Evolutionary conservation across 2,329 filamentous ascomycete genomes (phyloP).

Genomic region (Cercospora zeae-maydis): DNA sequence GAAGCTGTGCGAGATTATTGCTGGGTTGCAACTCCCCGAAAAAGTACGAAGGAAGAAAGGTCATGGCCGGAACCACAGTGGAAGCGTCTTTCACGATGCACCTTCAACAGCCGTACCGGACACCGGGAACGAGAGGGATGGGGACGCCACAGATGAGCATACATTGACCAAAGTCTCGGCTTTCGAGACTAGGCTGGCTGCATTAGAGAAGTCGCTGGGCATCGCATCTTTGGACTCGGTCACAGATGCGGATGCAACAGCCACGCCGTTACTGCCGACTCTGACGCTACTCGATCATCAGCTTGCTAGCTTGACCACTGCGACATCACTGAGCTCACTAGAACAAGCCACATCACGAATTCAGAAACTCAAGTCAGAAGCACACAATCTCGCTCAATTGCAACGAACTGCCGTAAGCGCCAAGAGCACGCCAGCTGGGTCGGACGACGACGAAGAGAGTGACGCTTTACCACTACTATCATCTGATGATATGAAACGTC

Average conservation of each 20-base stretch:
- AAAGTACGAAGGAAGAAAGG: conserved; percentile 5
- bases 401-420: conserved; percentile 20
- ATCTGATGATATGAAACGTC: conserved; percentile 73
- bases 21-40: conserved; percentile 5
- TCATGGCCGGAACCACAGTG: conserved; percentile 2
- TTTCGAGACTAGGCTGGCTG: conserved; percentile 76
- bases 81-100: conserved; percentile 23
- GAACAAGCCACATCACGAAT: conserved; percentile 50
- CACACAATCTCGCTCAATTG: conserved; percentile 64
- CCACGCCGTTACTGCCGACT: conserved; percentile 72
- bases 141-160: conserved; percentile 43
- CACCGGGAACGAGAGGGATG: neutral
- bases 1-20: conserved; percentile 9
- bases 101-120: conserved; percentile 13
- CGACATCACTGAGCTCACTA: conserved; percentile 67
- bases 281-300: conserved; percentile 78
- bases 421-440: conserved; percentile 10
- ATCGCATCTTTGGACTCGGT: conserved; percentile 63
- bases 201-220: conserved; percentile 78
- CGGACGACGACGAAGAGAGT: conserved; percentile 35
- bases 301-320: conserved; percentile 65
- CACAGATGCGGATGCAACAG: conserved; percentile 53
- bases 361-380: conserved; percentile 52
- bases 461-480: conserved; percentile 29
- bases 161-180: conserved; percentile 77